phyloP scores from a whole-genome alignment of 192 early-diverging fungal species.

The Anaeromyces robustus region DNA sequence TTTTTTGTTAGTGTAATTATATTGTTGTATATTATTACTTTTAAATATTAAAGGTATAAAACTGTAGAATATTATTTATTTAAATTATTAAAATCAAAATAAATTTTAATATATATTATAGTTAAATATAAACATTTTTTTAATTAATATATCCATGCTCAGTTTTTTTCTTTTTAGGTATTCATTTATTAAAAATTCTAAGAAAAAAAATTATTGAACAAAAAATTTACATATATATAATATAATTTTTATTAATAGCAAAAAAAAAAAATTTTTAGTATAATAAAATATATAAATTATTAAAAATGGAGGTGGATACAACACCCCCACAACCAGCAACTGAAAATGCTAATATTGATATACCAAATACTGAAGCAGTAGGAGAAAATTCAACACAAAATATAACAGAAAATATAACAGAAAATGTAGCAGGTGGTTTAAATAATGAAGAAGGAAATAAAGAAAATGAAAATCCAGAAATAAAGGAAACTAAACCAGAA shows the following conservation, averaged over 20 bases:
- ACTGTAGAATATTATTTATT: too few relatives aligned
- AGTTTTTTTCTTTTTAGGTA: neutral
- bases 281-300: neutral
- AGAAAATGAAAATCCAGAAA: neutral
- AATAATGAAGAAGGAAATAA: neutral
- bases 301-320: neutral
- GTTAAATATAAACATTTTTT: neutral
- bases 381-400: neutral
- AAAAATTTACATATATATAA: too few relatives aligned
- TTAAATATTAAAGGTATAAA: too few relatives aligned
- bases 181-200: too few relatives aligned
- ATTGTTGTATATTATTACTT: too few relatives aligned
- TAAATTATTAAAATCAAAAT: too few relatives aligned
- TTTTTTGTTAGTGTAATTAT: too few relatives aligned
- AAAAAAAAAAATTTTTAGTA: neutral
- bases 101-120: neutral
- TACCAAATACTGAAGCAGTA: neutral
- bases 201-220: too few relatives aligned
- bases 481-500: neutral
- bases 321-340: neutral
- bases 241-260: too few relatives aligned
- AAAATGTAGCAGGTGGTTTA: neutral
- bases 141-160: neutral
- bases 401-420: neutral
- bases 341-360: neutral